Percentiles rank a stretch among this genome's conserved stretches.
These are phyloP conservation scores for Starmerella davenportii DNA, from an alignment of 805 yeast genomes.

Conservation along the genomic window DNA sequence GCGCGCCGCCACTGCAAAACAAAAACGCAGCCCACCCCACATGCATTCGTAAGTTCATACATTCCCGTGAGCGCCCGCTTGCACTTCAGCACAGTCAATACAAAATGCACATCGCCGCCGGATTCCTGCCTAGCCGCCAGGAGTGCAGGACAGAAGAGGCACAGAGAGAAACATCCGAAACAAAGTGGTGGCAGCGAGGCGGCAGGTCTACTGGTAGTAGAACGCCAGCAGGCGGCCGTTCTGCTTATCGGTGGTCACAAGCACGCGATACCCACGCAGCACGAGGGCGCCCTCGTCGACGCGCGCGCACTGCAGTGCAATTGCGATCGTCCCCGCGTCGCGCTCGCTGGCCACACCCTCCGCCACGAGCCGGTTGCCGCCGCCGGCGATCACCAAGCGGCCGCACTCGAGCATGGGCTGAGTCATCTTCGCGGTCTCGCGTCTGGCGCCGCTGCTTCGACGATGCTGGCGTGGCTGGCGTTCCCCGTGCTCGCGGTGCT, in stretches of 20 bases:
- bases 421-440: too few relatives aligned
- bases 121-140: too few relatives aligned
- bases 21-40: too few relatives aligned
- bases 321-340: constrained; percentile 8
- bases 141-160: too few relatives aligned
- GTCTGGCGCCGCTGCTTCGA: too few relatives aligned
- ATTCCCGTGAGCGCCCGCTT: too few relatives aligned
- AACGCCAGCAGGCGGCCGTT: constrained; percentile 1
- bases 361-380: constrained; percentile 3
- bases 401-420: background rate
- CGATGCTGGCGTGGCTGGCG: constrained; percentile 13
- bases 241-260: constrained; percentile 3
- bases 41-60: too few relatives aligned
- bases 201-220: constrained; percentile 1
- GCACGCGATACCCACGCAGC: constrained; percentile 3
- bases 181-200: too few relatives aligned
- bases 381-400: constrained; percentile 1
- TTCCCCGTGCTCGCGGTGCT: constrained; percentile 13
- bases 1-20: too few relatives aligned
- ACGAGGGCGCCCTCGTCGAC: constrained; percentile 6
- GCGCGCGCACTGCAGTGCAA: constrained; percentile 1
- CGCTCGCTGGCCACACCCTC: constrained; percentile 8
- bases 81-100: too few relatives aligned
- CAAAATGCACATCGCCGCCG: too few relatives aligned
- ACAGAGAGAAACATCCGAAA: too few relatives aligned